Conservation (phyloP, 1,284 basidiomycete species). For the Moniliella sp. region DNA sequence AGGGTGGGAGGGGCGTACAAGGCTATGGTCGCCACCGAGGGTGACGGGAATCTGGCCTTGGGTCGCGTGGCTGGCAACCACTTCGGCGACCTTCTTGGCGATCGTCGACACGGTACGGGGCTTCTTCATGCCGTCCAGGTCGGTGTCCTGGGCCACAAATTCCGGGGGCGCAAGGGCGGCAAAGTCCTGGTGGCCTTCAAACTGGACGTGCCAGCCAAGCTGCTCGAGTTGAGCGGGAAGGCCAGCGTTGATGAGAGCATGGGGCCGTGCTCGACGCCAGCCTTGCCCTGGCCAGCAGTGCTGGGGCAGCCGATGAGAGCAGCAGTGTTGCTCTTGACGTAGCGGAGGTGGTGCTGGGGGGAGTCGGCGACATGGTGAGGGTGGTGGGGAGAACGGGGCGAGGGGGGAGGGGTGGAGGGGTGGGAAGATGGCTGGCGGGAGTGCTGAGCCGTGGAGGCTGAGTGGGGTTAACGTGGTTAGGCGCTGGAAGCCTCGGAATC, state of each 20-base stretch:
- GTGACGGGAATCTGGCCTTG: conserved; percentile 67
- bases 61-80: conserved; percentile 52
- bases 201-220: conserved; percentile 71
- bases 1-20: too few species aligned
- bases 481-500: too few species aligned
- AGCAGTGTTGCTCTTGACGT: background rate
- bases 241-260: conserved; percentile 18
- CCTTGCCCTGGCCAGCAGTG: background rate
- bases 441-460: too few species aligned
- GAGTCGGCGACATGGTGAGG: too few species aligned
- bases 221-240: conserved; percentile 27
- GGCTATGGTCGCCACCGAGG: conserved; percentile 83
- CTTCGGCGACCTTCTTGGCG: conserved; percentile 54
- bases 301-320: background rate
- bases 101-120: conserved; percentile 40
- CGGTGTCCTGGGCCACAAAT: conserved; percentile 10
- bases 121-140: conserved; percentile 23
- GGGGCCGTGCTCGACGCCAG: conserved; percentile 27
- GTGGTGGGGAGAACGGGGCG: too few species aligned
- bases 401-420: too few species aligned
- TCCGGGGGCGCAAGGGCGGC: conserved; percentile 44
- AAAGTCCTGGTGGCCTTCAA: conserved; percentile 71
- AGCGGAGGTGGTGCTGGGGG: background rate
- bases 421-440: too few species aligned
- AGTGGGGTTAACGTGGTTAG: too few species aligned